Evolutionary conservation across 129 eudicot genomes (phyloP).

Genomic region (Kitagawia praeruptora): DNA sequence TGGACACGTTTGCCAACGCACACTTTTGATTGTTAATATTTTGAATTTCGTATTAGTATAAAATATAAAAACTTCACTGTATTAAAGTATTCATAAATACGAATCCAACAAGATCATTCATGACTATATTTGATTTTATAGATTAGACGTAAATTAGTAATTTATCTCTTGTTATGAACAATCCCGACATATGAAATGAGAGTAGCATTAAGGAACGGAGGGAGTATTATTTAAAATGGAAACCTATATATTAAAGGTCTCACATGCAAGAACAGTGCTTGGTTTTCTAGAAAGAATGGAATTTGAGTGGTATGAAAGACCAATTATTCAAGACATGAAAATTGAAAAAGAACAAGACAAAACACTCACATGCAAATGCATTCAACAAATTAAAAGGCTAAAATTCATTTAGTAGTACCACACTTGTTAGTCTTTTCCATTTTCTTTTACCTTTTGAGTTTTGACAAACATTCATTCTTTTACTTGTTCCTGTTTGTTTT

Average conservation of each 20-base stretch:
- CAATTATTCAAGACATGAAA: constrained; percentile 22
- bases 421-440: neutral
- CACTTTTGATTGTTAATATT: too few species aligned
- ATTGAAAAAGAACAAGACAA: constrained; percentile 15
- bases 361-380: constrained; percentile 37
- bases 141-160: too few species aligned
- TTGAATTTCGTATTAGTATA: too few species aligned
- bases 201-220: too few species aligned
- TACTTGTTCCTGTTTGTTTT: constrained; percentile 1
- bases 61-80: too few species aligned
- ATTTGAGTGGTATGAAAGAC: constrained; percentile 17
- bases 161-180: too few species aligned
- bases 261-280: neutral
- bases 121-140: too few species aligned
- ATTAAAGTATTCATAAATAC: too few species aligned
- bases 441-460: neutral
- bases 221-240: neutral
- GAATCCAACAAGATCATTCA: too few species aligned
- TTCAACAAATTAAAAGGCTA: constrained; percentile 17
- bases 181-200: too few species aligned
- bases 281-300: neutral
- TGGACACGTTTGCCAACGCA: too few species aligned
- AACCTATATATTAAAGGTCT: neutral
- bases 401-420: constrained; percentile 7
- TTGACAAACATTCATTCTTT: constrained; percentile 29